Percentiles rank a stretch among this genome's conserved stretches.
Conservation (phyloP, 768 basidiomycete genomes). For the Macrocybe gigantea region DNA sequence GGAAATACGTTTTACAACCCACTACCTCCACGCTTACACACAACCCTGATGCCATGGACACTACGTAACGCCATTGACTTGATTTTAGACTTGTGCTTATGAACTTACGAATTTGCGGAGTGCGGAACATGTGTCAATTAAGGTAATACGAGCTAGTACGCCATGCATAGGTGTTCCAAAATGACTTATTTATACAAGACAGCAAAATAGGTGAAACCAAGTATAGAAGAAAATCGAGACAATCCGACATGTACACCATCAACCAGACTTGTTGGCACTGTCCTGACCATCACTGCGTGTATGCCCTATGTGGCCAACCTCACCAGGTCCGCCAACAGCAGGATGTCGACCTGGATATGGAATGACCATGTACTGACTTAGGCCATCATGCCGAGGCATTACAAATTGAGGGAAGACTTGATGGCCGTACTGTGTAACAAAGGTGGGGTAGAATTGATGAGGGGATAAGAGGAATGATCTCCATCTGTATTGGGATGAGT, state of each 20-base stretch:
- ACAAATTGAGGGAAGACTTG: slow-evolving; percentile 15
- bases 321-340: slow-evolving; percentile 7
- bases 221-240: slow-evolving; percentile 1
- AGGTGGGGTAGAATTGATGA: slow-evolving; percentile 17
- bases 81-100: neutral
- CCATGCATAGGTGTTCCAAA: neutral
- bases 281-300: slow-evolving; percentile 14
- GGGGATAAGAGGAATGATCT: slow-evolving; percentile 13
- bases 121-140: neutral
- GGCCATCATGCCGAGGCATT: slow-evolving; percentile 24
- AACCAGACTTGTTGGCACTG: slow-evolving; percentile 17
- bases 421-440: slow-evolving; percentile 15
- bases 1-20: too few relatives aligned
- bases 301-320: slow-evolving; percentile 11
- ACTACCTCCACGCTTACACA: too few relatives aligned
- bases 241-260: slow-evolving; percentile 5
- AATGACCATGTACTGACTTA: slow-evolving; percentile 18
- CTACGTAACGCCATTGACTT: neutral
- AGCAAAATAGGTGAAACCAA: slow-evolving; percentile 7
- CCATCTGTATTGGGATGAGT: slow-evolving; percentile 12
- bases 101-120: neutral
- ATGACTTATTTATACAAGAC: slow-evolving; percentile 11
- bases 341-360: slow-evolving; percentile 10
- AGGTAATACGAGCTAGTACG: too few relatives aligned
- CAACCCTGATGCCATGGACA: slow-evolving; percentile 7